A percentile compares a stretch with the other conserved stretches of the same genome.
Conservation (phyloP, 176 grass and related monocot genomes). For the Poa annua region DNA sequence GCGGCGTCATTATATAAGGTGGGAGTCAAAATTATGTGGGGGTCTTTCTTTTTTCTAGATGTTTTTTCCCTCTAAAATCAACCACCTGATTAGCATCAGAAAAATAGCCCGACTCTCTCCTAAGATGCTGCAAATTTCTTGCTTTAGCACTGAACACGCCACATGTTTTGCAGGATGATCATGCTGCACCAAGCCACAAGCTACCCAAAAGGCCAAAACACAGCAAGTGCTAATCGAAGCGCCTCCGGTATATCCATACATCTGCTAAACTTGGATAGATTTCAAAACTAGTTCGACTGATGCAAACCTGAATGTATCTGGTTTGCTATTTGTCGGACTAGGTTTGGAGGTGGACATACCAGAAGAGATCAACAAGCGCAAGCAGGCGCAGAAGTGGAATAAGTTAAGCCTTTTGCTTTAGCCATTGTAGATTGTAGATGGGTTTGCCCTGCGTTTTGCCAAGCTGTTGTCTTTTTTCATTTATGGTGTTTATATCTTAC, state of each 20-base stretch:
- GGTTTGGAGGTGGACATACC: neutral
- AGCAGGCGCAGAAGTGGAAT: neutral
- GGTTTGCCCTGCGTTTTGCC: neutral
- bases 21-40: neutral
- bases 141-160: neutral
- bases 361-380: conserved; percentile 14
- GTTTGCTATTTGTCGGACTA: conserved; percentile 32
- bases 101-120: neutral
- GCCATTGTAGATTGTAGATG: conserved; percentile 25
- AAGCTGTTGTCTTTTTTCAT: neutral
- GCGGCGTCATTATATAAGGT: conserved; percentile 96
- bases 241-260: neutral
- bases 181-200: conserved; percentile 66
- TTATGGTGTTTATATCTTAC: conserved; percentile 28
- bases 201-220: conserved; percentile 67
- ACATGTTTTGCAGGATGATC: conserved; percentile 76
- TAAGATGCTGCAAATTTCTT: neutral
- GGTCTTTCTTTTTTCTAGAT: conserved; percentile 8
- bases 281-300: neutral
- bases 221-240: conserved; percentile 60
- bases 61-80: neutral
- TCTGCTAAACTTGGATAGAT: neutral
- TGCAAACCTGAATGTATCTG: neutral
- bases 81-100: neutral
- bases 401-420: neutral